Conservation (phyloP, 2,329 filamentous ascomycete species). For the Colletotrichum sp. region DNA sequence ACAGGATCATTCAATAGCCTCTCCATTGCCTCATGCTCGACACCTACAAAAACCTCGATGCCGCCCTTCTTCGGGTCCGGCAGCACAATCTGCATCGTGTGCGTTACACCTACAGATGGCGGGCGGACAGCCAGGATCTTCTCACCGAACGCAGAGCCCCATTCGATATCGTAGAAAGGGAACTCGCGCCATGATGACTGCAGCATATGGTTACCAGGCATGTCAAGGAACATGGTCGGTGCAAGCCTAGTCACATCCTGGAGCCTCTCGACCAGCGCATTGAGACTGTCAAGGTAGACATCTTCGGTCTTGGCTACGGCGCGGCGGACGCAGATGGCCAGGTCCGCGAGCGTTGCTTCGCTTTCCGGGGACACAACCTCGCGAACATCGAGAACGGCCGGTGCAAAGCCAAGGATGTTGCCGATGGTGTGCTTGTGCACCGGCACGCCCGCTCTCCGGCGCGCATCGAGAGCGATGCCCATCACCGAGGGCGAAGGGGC, state of each 20-base stretch:
- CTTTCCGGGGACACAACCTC: constrained; percentile 28
- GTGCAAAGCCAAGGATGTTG: constrained; percentile 41
- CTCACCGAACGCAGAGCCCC: constrained; percentile 32
- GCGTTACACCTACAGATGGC: constrained; percentile 35
- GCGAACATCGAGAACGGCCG: constrained; percentile 29
- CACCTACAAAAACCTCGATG: constrained; percentile 37
- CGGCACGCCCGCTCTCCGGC: constrained; percentile 34
- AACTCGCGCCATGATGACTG: constrained; percentile 38
- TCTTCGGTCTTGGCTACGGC: constrained; percentile 33
- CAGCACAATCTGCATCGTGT: constrained; percentile 35
- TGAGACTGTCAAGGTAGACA: constrained; percentile 33
- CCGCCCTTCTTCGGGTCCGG: constrained; percentile 35
- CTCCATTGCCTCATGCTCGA: constrained; percentile 32
- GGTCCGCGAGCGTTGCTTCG: constrained; percentile 31
- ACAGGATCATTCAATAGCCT: constrained; percentile 32
- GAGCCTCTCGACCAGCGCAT: constrained; percentile 32
- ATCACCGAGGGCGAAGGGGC: constrained; percentile 31
- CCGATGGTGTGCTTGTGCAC: constrained; percentile 40
- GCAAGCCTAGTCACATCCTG: constrained; percentile 35
- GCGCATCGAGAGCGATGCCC: constrained; percentile 41
- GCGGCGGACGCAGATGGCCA: constrained; percentile 38
- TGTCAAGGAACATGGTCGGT: constrained; percentile 37
- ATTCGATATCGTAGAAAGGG: constrained; percentile 35
- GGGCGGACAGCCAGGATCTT: constrained; percentile 32
- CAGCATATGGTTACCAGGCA: constrained; percentile 36